Conservation (phyloP, 495 filamentous ascomycete species). For the Penicillium ucsense region DNA sequence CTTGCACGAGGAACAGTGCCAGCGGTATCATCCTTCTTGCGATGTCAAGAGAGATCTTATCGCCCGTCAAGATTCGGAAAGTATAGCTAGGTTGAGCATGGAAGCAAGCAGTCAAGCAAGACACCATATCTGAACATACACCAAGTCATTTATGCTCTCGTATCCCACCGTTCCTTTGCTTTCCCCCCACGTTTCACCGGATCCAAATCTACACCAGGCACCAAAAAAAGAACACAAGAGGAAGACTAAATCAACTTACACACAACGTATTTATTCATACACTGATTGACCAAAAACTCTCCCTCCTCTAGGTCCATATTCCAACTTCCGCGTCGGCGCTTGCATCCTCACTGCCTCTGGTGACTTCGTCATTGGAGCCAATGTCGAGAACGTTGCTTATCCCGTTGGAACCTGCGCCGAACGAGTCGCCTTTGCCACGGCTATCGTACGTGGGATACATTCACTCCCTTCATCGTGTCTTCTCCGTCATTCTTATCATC, state of each 20-base stretch:
- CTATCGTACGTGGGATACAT: constrained; percentile 43
- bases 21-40: not conserved
- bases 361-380: constrained; percentile 64
- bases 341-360: constrained; percentile 58
- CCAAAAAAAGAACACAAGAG: no score
- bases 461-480: not conserved
- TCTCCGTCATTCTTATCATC: not conserved
- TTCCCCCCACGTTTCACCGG: not conserved
- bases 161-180: not conserved
- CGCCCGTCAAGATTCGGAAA: not conserved
- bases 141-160: not conserved
- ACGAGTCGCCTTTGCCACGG: constrained; percentile 70
- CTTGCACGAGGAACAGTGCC: no score
- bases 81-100: not conserved
- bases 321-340: constrained; percentile 83
- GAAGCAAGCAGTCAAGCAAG: no score
- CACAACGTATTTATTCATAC: no score
- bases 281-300: not conserved
- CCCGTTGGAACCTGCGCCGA: constrained; percentile 94
- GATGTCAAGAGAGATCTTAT: not conserved
- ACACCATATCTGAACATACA: not conserved
- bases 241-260: no score
- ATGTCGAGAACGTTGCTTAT: constrained; percentile 90
- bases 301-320: constrained; percentile 62
- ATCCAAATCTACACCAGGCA: not conserved